These are phyloP conservation scores for Tricholoma matsutake DNA, from an alignment of 768 basidiomycete species.

Conservation along the genomic window DNA sequence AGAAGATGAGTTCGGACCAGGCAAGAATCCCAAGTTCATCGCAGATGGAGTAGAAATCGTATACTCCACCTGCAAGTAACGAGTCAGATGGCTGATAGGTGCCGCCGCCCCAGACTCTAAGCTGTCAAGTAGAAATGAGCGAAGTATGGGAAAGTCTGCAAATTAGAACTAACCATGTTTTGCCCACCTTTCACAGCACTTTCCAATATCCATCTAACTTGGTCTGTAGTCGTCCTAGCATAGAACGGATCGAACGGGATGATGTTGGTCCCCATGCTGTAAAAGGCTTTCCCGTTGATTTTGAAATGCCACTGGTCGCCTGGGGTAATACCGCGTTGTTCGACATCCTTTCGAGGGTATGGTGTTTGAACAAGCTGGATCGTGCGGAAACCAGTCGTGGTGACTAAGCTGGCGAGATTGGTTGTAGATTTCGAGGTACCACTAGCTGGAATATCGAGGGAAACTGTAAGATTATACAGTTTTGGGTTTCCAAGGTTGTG, in stretches of 20 bases:
- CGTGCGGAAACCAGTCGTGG: slow-evolving; percentile 55
- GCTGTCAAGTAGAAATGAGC: slow-evolving; percentile 25
- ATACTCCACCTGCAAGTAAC: slow-evolving; percentile 40
- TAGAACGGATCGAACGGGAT: slow-evolving; percentile 64
- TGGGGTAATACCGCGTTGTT: slow-evolving; percentile 47
- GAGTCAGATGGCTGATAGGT: slow-evolving; percentile 45
- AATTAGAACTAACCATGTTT: slow-evolving; percentile 48
- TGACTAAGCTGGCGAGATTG: slow-evolving; percentile 34
- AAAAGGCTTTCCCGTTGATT: slow-evolving; percentile 55
- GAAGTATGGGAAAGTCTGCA: neutral
- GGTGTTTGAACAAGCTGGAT: slow-evolving; percentile 48
- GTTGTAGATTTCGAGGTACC: neutral
- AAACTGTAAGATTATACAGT: slow-evolving; percentile 49
- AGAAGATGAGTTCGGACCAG: slow-evolving; percentile 62
- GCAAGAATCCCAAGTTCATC: slow-evolving; percentile 59
- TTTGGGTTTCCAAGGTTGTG: slow-evolving; percentile 53
- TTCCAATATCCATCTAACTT: slow-evolving; percentile 55
- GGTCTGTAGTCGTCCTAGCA: slow-evolving; percentile 44
- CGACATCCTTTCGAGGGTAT: slow-evolving; percentile 43
- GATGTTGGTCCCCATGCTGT: slow-evolving; percentile 53
- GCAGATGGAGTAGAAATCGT: slow-evolving; percentile 55
- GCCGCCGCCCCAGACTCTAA: slow-evolving; percentile 61
- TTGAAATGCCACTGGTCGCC: slow-evolving; percentile 62
- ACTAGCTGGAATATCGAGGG: slow-evolving; percentile 29
- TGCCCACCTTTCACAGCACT: slow-evolving; percentile 54